Conservation (phyloP, 352 stramenopile species). For the Phytophthora citricola region DNA sequence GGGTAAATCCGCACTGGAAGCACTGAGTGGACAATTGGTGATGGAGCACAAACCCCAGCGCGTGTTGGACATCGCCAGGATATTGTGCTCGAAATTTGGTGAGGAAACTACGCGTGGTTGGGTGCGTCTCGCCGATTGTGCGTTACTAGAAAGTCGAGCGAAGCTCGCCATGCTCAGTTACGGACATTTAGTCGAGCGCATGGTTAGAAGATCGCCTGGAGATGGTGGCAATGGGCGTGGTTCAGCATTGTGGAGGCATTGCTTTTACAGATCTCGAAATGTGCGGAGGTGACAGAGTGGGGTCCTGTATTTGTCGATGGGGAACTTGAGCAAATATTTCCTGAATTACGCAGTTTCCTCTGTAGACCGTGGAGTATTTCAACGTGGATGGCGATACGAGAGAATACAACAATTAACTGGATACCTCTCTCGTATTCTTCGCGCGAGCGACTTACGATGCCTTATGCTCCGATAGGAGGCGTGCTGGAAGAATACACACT, state of each 20-base stretch:
- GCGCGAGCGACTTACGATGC: slow-evolving; percentile 11
- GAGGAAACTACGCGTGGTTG: slow-evolving; percentile 34
- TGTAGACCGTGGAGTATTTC: slow-evolving; percentile 35
- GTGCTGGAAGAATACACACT: slow-evolving; percentile 24
- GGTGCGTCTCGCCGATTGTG: slow-evolving; percentile 42
- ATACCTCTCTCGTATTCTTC: slow-evolving; percentile 18
- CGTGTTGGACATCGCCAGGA: slow-evolving; percentile 36
- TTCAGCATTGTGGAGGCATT: slow-evolving; percentile 25
- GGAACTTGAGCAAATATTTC: slow-evolving; percentile 40
- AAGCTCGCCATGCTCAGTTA: slow-evolving; percentile 56
- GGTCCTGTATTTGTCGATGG: slow-evolving; percentile 35
- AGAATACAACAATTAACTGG: slow-evolving; percentile 1
- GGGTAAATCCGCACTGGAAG: slow-evolving; percentile 38
- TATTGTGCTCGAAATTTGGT: slow-evolving; percentile 26
- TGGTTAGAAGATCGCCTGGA: slow-evolving; percentile 2
- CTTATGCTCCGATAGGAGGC: background rate
- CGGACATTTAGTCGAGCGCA: slow-evolving; percentile 18
- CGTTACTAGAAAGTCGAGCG: slow-evolving; percentile 18
- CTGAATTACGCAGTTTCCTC: slow-evolving; percentile 20
- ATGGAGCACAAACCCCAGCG: slow-evolving; percentile 30
- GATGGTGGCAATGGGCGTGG: background rate
- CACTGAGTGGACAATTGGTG: slow-evolving; percentile 38
- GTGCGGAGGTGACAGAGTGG: slow-evolving; percentile 40
- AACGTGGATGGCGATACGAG: slow-evolving; percentile 20
- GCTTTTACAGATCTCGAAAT: slow-evolving; percentile 27